Conservation (phyloP, 2,329 filamentous ascomycete genomes). For the Paecilomyces sp. region DNA sequence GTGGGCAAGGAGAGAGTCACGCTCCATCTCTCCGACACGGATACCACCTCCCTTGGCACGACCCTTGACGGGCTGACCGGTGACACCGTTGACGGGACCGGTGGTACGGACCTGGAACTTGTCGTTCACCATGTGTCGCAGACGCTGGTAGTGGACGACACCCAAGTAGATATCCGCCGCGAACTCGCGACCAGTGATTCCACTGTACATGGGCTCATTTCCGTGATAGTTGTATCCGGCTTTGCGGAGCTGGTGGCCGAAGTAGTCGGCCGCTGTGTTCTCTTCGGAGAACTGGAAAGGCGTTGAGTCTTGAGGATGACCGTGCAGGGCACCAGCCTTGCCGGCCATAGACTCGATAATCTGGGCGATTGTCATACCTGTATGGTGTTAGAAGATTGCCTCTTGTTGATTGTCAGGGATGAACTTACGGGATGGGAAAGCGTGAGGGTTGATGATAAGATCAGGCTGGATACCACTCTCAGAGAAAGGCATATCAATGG, state of each 20-base stretch:
- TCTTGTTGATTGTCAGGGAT: neutral
- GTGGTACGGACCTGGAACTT: constrained; percentile 98
- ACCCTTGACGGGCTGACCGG: constrained; percentile 94
- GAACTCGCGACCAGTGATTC: constrained; percentile 91
- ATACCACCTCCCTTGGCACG: constrained; percentile 96
- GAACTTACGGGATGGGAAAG: constrained; percentile 76
- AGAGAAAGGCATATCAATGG: constrained; percentile 89
- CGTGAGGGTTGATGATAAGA: constrained; percentile 98
- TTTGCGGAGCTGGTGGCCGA: constrained; percentile 89
- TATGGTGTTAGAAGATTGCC: constrained; percentile 2
- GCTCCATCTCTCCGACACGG: constrained; percentile 98
- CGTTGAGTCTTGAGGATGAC: constrained; percentile 90
- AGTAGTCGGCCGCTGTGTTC: constrained; percentile 87
- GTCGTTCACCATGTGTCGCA: constrained; percentile 99
- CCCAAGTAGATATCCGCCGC: constrained; percentile 94
- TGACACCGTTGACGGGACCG: constrained; percentile 80
- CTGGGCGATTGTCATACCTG: constrained; percentile 94
- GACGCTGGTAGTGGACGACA: constrained; percentile 94
- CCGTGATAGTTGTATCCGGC: constrained; percentile 98
- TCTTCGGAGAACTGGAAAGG: constrained; percentile 93
- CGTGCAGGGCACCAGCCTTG: constrained; percentile 89
- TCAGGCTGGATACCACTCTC: constrained; percentile 96
- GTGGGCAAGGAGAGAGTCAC: constrained; percentile 89
- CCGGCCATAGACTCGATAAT: constrained; percentile 96
- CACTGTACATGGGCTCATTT: constrained; percentile 97